Conservation (phyloP, 2,329 filamentous ascomycete species). For the Ascochyta pisi region DNA sequence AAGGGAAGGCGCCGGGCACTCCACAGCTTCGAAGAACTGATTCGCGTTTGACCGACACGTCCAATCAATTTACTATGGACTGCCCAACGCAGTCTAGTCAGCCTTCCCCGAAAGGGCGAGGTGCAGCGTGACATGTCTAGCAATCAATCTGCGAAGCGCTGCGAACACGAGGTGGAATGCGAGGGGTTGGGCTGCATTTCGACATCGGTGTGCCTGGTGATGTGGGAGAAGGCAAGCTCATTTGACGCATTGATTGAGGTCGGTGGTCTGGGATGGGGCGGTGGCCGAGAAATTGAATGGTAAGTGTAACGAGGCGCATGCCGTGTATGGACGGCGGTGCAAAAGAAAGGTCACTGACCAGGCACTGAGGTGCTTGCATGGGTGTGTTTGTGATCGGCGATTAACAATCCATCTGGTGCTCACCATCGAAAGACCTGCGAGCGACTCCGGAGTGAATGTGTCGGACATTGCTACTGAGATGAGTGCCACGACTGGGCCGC, state of each 20-base stretch:
- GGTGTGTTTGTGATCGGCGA: constrained; percentile 9
- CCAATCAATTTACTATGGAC: constrained; percentile 3
- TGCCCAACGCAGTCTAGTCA: constrained; percentile 4
- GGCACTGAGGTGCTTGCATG: constrained; percentile 7
- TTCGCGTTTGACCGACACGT: background rate
- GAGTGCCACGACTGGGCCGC: constrained; percentile 1
- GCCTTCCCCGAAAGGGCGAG: background rate
- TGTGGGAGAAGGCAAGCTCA: background rate
- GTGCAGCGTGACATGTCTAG: constrained; percentile 12
- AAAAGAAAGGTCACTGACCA: constrained; percentile 9
- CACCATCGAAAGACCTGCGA: background rate
- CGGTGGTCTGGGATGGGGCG: background rate
- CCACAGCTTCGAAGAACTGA: background rate
- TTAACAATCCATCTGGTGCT: background rate
- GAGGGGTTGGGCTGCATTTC: constrained; percentile 4
- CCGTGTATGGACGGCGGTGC: background rate
- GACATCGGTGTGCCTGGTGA: background rate
- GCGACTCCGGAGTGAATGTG: constrained; percentile 2
- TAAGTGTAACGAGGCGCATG: background rate
- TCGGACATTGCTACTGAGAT: background rate
- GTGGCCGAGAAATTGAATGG: background rate
- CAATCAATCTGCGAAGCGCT: constrained; percentile 12
- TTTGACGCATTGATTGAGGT: background rate
- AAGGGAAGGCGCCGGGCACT: background rate
- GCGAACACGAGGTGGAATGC: constrained; percentile 13